Evolutionary conservation across 495 filamentous ascomycete species (phyloP).

Genomic region (Lentithecium fluviatile): DNA sequence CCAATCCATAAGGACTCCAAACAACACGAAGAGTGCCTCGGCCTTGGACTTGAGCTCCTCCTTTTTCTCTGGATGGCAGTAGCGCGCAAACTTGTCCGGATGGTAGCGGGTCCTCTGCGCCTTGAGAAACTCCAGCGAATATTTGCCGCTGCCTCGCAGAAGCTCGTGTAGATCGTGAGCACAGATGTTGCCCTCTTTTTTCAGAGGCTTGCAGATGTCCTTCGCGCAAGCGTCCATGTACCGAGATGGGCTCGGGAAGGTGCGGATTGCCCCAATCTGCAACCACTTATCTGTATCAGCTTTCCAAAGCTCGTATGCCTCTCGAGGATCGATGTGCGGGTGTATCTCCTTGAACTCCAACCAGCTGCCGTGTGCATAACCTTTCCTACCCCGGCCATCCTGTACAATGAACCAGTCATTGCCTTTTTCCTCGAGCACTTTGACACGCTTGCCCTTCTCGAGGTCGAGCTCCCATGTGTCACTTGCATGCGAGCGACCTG

Average conservation of each 20-base stretch:
- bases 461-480: slow-evolving; percentile 19
- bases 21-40: slow-evolving; percentile 19
- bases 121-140: slow-evolving; percentile 15
- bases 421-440: slow-evolving; percentile 12
- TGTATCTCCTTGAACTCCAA: slow-evolving; percentile 1
- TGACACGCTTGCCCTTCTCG: slow-evolving; percentile 17
- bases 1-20: slow-evolving; percentile 15
- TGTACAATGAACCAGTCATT: slow-evolving; percentile 14
- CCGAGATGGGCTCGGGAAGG: slow-evolving; percentile 2
- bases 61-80: slow-evolving; percentile 6
- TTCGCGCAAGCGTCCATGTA: slow-evolving; percentile 12
- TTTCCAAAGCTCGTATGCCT: slow-evolving; percentile 1
- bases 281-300: not conserved
- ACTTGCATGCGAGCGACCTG: not conserved
- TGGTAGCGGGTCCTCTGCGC: slow-evolving; percentile 24
- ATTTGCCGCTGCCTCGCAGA: slow-evolving; percentile 9
- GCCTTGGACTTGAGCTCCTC: slow-evolving; percentile 17
- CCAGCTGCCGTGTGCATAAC: slow-evolving; percentile 9
- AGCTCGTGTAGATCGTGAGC: slow-evolving; percentile 19
- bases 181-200: slow-evolving; percentile 9
- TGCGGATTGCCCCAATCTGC: not conserved
- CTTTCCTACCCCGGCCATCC: not conserved
- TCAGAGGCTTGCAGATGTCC: slow-evolving; percentile 8
- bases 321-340: not conserved
- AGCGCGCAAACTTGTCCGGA: slow-evolving; percentile 24